These are phyloP conservation scores for Colletotrichum aenigma DNA, from an alignment of 2,329 filamentous ascomycete species.

Conservation along the genomic window DNA sequence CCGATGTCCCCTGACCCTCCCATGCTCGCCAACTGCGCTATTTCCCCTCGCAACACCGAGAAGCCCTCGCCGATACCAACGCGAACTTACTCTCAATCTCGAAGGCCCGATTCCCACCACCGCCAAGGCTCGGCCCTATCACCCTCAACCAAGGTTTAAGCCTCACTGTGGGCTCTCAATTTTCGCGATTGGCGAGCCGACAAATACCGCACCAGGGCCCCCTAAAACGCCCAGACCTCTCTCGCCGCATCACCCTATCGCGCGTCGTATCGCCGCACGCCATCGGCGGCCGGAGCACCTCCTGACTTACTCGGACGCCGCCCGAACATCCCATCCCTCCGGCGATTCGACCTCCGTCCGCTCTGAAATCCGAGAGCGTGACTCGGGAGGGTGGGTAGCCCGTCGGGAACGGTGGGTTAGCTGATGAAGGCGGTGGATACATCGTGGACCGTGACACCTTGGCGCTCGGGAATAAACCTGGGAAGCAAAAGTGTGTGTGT, in stretches of 20 bases:
- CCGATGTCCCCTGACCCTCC: no score
- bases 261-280: background rate
- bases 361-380: background rate
- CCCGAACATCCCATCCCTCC: background rate
- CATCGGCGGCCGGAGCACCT: background rate
- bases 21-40: background rate
- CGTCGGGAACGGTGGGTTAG: background rate
- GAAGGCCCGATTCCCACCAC: background rate
- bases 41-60: background rate
- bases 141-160: background rate
- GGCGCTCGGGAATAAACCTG: background rate
- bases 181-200: background rate
- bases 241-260: fast-evolving
- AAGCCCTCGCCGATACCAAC: background rate
- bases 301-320: background rate
- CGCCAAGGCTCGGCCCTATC: background rate
- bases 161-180: background rate
- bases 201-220: background rate
- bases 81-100: background rate
- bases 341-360: background rate
- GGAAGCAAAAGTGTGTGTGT: background rate
- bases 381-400: background rate
- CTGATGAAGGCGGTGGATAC: background rate
- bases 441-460: background rate
- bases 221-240: background rate